Percentiles rank a stretch among this genome's conserved stretches.
These are phyloP conservation scores for Coniochaeta sp. DNA, from an alignment of 2,329 filamentous ascomycete genomes.

Conservation along the genomic window DNA sequence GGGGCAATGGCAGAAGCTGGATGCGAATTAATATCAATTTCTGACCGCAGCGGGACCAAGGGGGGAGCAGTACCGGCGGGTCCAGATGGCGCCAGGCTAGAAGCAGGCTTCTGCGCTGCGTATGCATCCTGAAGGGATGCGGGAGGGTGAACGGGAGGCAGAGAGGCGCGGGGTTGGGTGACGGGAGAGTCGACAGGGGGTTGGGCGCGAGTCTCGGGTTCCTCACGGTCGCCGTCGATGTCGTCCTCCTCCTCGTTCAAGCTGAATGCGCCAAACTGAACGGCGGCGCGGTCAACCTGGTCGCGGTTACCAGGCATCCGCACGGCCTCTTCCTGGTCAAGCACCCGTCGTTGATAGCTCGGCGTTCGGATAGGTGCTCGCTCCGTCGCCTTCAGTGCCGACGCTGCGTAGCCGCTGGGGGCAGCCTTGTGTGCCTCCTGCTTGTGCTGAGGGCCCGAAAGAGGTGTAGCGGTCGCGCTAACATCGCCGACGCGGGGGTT, in stretches of 20 bases:
- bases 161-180: conserved; percentile 73
- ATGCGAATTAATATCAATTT: conserved; percentile 10
- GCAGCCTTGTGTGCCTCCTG: conserved; percentile 52
- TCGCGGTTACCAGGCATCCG: conserved; percentile 97
- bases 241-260: conserved; percentile 71
- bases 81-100: conserved; percentile 35
- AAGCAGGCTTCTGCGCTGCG: conserved; percentile 45
- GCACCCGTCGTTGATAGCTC: conserved; percentile 76
- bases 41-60: not conserved
- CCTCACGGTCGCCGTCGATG: conserved; percentile 89
- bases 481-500: conserved; percentile 57
- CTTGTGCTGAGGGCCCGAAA: conserved; percentile 57
- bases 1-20: conserved; percentile 20
- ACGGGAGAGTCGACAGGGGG: conserved; percentile 90
- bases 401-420: conserved; percentile 69
- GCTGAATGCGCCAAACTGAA: conserved; percentile 95
- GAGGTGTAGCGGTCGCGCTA: conserved; percentile 58
- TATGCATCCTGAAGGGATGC: conserved; percentile 48
- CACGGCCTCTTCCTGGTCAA: conserved; percentile 95
- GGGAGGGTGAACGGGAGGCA: conserved; percentile 62
- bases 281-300: conserved; percentile 74
- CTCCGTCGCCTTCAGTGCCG: conserved; percentile 70
- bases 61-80: conserved; percentile 23
- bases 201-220: conserved; percentile 88
- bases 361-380: conserved; percentile 58